Evolutionary conservation across 2,329 filamentous ascomycete species (phyloP), one percentile per base, ranked within the genome.

Genomic region (Chlorencoelia australis): DNA sequence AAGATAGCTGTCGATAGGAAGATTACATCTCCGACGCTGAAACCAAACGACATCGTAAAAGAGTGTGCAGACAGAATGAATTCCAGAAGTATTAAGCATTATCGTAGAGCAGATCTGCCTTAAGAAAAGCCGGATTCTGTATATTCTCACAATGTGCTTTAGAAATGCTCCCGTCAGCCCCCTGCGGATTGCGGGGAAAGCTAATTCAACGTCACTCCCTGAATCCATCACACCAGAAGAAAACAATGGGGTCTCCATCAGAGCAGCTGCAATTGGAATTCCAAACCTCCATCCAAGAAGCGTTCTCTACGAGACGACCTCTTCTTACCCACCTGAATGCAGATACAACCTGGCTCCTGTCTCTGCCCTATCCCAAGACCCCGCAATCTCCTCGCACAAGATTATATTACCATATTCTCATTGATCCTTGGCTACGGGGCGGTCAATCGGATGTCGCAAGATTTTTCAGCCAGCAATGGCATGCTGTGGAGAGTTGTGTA

Each of bases 391-490:
- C 10, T 7, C 30, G 35, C 13, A 16, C 6, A 5, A 22, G 68
- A 13, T 18, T 28, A 24, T 76, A 71, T 47, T 80, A 70, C 62
- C 80, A 81, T 49, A 63, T 82, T 33, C 57, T 82, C 14, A 65
- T 82, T 28, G 76, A 81, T 49, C 76, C 76, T 0, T 82, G 77
- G 77, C 62, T 82, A 2, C 58, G 63, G 11, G 76, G 76, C 3
- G 65, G 69, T 0, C 76, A 82, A 55, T 70, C 64, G 39, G 77
- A 82, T 51, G 69, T 79, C 7, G 72, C 73, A 2, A 58, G 60
- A 29, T 81, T 75, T 71, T 80, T 82, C 54, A 74, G 68, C 33
- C 72, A 72, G 47, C 77, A 82, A 54, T 77, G 68, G 65, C 77
- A 82, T 51, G 64, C 69, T 1, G 63, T 64, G 0, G 54, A 68